These are phyloP conservation scores for Isatis tinctoria DNA, from an alignment of 345 rosid genomes.

Conservation along the genomic window DNA sequence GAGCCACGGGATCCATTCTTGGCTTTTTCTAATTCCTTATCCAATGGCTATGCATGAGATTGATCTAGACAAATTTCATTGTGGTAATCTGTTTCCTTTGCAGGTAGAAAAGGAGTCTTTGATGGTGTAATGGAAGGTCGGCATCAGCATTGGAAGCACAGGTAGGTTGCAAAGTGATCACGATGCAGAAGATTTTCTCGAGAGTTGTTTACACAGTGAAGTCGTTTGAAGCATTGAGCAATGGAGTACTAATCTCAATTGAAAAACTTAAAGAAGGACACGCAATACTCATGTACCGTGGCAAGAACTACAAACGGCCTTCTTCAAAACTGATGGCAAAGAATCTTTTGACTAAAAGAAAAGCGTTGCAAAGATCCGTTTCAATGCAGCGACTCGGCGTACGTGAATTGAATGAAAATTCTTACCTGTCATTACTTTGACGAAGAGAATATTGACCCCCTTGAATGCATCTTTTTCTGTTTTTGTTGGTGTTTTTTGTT, in stretches of 20 bases:
- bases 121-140: constrained; percentile 82
- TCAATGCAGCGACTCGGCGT: constrained; percentile 80
- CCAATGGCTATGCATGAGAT: not conserved
- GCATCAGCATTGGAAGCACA: constrained; percentile 91
- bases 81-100: constrained; percentile 2
- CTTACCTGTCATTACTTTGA: not conserved
- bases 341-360: no score
- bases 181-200: constrained; percentile 59
- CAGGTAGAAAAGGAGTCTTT: constrained; percentile 84
- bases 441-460: not conserved
- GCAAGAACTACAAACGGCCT: no score
- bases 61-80: not conserved
- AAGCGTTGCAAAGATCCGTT: no score
- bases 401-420: constrained; percentile 30
- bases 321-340: no score
- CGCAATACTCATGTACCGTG: no score
- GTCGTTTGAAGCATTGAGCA: constrained; percentile 70
- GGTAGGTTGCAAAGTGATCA: constrained; percentile 78
- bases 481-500: constrained; percentile 8
- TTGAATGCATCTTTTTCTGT: constrained; percentile 1
- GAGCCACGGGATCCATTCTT: constrained; percentile 7
- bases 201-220: constrained; percentile 61
- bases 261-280: constrained; percentile 63
- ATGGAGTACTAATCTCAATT: constrained; percentile 68
- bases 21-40: constrained; percentile 3